A percentile compares a stretch with the other conserved stretches of the same genome.
phyloP scores from a whole-genome alignment of 2,329 filamentous ascomycete genomes.

The Stachybotrys chartarum region DNA sequence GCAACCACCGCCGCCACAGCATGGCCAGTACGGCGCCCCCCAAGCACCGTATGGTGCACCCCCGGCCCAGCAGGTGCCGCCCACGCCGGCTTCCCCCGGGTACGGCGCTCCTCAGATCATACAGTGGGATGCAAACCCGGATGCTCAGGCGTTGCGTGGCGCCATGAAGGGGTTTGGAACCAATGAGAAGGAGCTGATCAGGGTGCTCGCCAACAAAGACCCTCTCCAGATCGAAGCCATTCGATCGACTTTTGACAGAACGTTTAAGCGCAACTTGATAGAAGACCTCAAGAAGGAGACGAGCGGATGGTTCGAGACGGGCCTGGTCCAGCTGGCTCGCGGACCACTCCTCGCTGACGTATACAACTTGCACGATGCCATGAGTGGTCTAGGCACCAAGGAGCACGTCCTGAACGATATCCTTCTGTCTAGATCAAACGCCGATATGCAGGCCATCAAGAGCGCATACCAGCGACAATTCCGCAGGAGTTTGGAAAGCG shows the following conservation, averaged over 20 bases:
- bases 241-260: conserved; percentile 57
- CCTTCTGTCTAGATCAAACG: conserved; percentile 74
- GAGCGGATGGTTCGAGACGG: conserved; percentile 65
- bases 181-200: conserved; percentile 71
- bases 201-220: conserved; percentile 63
- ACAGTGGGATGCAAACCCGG: conserved; percentile 57
- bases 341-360: conserved; percentile 77
- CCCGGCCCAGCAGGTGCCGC: conserved; percentile 32
- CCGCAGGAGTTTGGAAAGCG: conserved; percentile 58
- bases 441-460: conserved; percentile 84
- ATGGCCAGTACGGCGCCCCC: conserved; percentile 19
- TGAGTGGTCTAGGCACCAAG: conserved; percentile 78
- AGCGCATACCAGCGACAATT: conserved; percentile 63
- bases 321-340: conserved; percentile 64
- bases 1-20: conserved; percentile 24
- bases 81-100: conserved; percentile 62
- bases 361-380: conserved; percentile 60
- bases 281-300: conserved; percentile 75
- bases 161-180: conserved; percentile 96
- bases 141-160: conserved; percentile 65
- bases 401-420: conserved; percentile 82
- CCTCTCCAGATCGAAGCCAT: conserved; percentile 69
- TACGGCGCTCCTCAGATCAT: conserved; percentile 68
- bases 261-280: conserved; percentile 61
- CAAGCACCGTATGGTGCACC: conserved; percentile 28